Conservation (phyloP, 164 flowering plant species). For the Malania oleifera region DNA sequence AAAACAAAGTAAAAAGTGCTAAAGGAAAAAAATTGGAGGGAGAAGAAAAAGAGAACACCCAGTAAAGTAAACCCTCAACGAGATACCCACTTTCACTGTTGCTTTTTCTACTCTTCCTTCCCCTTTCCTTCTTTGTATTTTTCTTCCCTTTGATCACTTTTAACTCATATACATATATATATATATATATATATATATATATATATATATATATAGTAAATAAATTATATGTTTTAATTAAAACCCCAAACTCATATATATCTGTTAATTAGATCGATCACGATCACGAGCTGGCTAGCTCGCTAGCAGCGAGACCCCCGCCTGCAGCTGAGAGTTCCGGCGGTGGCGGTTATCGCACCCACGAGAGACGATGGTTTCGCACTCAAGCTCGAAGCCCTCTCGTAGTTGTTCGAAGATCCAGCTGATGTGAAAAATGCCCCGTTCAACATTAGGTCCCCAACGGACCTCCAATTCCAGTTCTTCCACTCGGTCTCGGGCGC, state of each 20-base stretch:
- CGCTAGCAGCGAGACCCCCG: slow-evolving; percentile 78
- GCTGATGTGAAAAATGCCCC: slow-evolving; percentile 72
- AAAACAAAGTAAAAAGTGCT: neutral
- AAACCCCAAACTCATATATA: too few relatives aligned
- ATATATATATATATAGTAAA: too few relatives aligned
- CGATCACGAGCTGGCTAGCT: too few relatives aligned
- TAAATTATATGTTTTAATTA: too few relatives aligned
- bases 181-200: too few relatives aligned
- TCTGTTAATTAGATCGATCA: neutral
- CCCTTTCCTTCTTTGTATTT: neutral
- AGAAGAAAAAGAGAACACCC: neutral
- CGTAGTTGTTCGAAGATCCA: slow-evolving; percentile 66
- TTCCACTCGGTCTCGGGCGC: slow-evolving; percentile 71
- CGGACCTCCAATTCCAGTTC: slow-evolving; percentile 81
- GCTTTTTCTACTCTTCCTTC: too few relatives aligned
- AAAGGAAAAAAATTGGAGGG: slow-evolving; percentile 8
- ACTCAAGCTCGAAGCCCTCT: slow-evolving; percentile 70
- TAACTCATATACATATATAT: too few relatives aligned
- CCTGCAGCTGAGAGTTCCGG: slow-evolving; percentile 69
- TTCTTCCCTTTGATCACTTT: neutral
- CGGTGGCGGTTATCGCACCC: slow-evolving; percentile 35
- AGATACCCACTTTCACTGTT: too few relatives aligned
- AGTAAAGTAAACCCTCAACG: too few relatives aligned
- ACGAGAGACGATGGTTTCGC: slow-evolving; percentile 70
- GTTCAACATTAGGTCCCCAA: slow-evolving; percentile 67